Conservation (phyloP, 2,329 filamentous ascomycete genomes). For the Ophiostoma pallidulum region DNA sequence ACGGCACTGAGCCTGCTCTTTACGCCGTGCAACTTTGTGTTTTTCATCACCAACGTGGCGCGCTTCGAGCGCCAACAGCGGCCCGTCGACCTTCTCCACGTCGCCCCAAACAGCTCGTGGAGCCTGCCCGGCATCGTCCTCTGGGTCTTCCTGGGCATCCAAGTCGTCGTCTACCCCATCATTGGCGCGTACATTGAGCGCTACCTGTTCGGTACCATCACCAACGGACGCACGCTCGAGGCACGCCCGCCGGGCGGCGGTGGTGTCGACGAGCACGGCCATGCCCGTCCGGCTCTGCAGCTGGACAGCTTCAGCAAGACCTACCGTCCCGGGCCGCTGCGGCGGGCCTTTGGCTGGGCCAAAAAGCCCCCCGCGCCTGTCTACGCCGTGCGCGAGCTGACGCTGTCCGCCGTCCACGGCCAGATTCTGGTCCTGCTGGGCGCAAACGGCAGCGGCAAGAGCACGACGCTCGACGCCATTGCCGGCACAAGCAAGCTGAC, state of each 20-base stretch:
- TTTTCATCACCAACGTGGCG: slow-evolving; percentile 66
- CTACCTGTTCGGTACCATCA: slow-evolving; percentile 64
- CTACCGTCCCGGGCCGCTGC: slow-evolving; percentile 58
- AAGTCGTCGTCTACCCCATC: slow-evolving; percentile 68
- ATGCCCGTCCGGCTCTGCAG: slow-evolving; percentile 47
- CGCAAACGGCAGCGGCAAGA: slow-evolving; percentile 85
- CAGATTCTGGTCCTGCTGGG: slow-evolving; percentile 81
- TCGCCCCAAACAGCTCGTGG: slow-evolving; percentile 58
- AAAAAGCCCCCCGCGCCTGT: slow-evolving; percentile 53
- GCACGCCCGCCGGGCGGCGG: slow-evolving; percentile 22
- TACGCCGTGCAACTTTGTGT: slow-evolving; percentile 79
- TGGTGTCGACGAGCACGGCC: slow-evolving; percentile 17
- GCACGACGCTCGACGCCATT: slow-evolving; percentile 80
- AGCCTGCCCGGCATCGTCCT: slow-evolving; percentile 62
- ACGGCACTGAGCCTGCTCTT: slow-evolving; percentile 67
- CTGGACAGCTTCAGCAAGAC: slow-evolving; percentile 68
- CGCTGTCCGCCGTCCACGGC: slow-evolving; percentile 60
- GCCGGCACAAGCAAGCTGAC: slow-evolving; percentile 72
- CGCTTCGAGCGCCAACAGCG: slow-evolving; percentile 59
- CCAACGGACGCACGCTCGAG: slow-evolving; percentile 46
- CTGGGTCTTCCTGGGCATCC: slow-evolving; percentile 67
- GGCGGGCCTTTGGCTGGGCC: slow-evolving; percentile 39
- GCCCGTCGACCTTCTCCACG: slow-evolving; percentile 50
- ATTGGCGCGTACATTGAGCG: slow-evolving; percentile 67
- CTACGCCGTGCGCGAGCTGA: slow-evolving; percentile 67